These are phyloP conservation scores for Guadua angustifolia DNA, from an alignment of 176 grass and related monocot species.

Conservation along the genomic window DNA sequence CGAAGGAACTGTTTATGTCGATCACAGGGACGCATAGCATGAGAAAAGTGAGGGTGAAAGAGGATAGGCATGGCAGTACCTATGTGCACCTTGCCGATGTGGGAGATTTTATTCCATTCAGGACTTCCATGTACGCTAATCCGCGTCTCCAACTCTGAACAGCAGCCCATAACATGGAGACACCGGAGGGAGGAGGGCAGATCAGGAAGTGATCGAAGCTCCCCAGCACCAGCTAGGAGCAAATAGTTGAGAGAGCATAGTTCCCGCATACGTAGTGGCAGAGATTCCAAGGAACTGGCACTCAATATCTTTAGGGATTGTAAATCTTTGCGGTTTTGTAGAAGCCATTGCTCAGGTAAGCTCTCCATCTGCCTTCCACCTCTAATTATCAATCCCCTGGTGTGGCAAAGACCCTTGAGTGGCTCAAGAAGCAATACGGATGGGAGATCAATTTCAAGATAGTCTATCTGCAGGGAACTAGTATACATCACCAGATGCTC, in stretches of 20 bases:
- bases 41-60: neutral
- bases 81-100: neutral
- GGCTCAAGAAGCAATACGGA: slow-evolving; percentile 42
- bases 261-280: slow-evolving; percentile 27
- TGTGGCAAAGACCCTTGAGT: slow-evolving; percentile 42
- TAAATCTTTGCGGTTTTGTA: slow-evolving; percentile 38
- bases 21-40: neutral
- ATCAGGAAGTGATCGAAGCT: slow-evolving; percentile 23
- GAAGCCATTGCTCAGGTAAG: slow-evolving; percentile 51
- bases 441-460: slow-evolving; percentile 44
- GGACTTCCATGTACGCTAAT: neutral
- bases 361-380: neutral
- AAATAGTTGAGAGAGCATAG: slow-evolving; percentile 38
- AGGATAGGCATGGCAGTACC: neutral
- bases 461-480: slow-evolving; percentile 20
- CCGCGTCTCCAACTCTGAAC: slow-evolving; percentile 1
- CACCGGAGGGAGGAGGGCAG: slow-evolving; percentile 19
- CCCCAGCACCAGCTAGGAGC: neutral
- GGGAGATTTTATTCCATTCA: slow-evolving; percentile 17
- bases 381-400: neutral
- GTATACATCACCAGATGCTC: neutral
- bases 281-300: slow-evolving; percentile 31
- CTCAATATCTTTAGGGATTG: neutral
- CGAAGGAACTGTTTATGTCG: neutral
- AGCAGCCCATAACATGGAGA: neutral